Base-by-base conservation (phyloP, 805 yeast genomes). In the Kluyveromyces nonfermentans region DNA sequence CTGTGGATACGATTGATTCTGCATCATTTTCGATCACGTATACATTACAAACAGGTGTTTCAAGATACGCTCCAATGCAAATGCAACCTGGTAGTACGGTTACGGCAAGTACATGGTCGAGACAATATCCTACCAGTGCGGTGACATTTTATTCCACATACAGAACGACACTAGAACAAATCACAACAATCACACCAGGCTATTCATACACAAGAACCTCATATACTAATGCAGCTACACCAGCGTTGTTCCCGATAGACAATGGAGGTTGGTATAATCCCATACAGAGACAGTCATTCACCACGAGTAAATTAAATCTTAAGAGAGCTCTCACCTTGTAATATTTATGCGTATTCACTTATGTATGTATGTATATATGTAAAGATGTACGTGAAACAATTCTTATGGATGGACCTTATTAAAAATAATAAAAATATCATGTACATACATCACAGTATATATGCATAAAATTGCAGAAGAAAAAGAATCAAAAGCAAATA, bases 1-100 rank as follows among this genome's bases (percentile, higher is more conserved):
- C 44, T 15, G 33, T 49, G 7, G 50, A 47, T 12, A 47, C 48
- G 4, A 48, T 56, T 32, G 50, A 68, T 32, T 64, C 78, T 0
- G 66, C 62, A 8, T 79, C 87, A 7, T 82, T 81, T 57, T 55
- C 78, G 2, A 69, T 87, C 5, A 74, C 95, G 1, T 90, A 88
- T 63, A 73, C 82, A 4, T 50, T 55, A 50, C 97, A 89, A 66
- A 81, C 86, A 1, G 95, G 95, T 15, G 59, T 51, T 15, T 77
- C 83, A 7, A 77, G 84, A 52, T 85, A 67, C 62, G 97, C 97
- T 1, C 96, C 96, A 40, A 86, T 86, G 95, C 97, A 89, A 65
- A 59, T 69, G 37, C 95, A 86, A 62, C 97, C 97, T 6, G 85
- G 84, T 3, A 56, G 83, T 1, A 67, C 65, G 7, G 75, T 86